Base-by-base conservation (phyloP, 1,284 basidiomycete genomes). In the Paramarasmius palmivorus region DNA sequence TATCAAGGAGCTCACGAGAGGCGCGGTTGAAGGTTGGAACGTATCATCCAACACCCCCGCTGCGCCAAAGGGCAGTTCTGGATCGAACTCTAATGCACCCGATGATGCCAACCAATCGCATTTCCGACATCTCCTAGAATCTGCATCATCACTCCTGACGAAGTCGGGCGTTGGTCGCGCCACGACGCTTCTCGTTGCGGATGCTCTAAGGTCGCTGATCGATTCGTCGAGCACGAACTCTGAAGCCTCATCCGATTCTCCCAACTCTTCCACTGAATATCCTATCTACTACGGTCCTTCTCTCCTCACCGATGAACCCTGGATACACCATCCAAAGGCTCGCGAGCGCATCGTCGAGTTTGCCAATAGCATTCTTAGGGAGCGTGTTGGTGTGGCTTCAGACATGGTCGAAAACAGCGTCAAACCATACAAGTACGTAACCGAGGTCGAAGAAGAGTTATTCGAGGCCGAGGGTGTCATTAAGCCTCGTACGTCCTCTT, bases 391-490 rank as follows among this genome's bases (percentile, higher is more conserved):
- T 8, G 73, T 98, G 52, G 95, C 97, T 3, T 90, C 93, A 1
- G 97, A 99, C 68, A 96, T 99, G 73, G 97, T 99, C 7, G 97
- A 99, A 78, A 99, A 99, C 73, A 97, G 93, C 71, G 97, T 99
- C 78, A 99, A 99, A 74, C 97, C 97, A 29, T 98, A 88, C 83
- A 98, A 99, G 77, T 98, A 98, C 68, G 93, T 95, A 64, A 83
- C 95, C 15, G 95, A 98, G 65, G 88, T 96, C 23, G 93, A 57
- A 23, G 55, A 53, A 10, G 55, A 57, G 17, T 22, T 46, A 9
- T 32, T 46, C 25, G 44, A 46, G 32, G 44, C 44, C 14, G 44
- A 46, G 17, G 44, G 44, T 2, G 25, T 46, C 6, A 32, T 46
- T 15, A 17, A 46, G 19, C 39, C 39, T 32, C 29, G 29, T 6